These are phyloP conservation scores for Aquilaria yunnanensis DNA, from an alignment of 345 rosid species.

Conservation along the genomic window DNA sequence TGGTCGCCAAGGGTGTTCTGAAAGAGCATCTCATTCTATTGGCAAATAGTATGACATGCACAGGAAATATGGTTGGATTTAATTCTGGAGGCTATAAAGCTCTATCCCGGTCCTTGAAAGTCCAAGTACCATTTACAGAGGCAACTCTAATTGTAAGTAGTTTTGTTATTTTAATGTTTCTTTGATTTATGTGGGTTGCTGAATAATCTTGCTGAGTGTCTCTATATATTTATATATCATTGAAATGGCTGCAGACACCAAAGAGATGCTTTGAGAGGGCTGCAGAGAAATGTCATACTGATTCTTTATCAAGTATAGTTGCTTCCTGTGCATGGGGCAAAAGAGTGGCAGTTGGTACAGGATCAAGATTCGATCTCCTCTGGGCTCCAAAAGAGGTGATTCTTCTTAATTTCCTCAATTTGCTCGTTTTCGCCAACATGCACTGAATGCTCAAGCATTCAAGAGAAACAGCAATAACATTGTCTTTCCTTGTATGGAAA, in stretches of 20 bases:
- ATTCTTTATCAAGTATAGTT: slow-evolving; percentile 72
- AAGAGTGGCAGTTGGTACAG: slow-evolving; percentile 87
- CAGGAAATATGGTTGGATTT: slow-evolving; percentile 86
- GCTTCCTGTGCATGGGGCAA: slow-evolving; percentile 98
- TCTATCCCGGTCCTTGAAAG: slow-evolving; percentile 56
- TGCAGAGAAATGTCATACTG: slow-evolving; percentile 74
- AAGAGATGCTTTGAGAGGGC: slow-evolving; percentile 89
- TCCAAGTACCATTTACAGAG: slow-evolving; percentile 93
- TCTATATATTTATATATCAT: too few species aligned
- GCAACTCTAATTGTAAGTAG: slow-evolving; percentile 80
- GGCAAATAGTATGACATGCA: slow-evolving; percentile 83
- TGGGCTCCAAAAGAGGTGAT: slow-evolving; percentile 58
- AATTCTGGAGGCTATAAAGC: slow-evolving; percentile 83
- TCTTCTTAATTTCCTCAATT: not conserved
- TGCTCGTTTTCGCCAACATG: not conserved
- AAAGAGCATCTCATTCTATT: slow-evolving; percentile 87
- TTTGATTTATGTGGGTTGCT: not conserved
- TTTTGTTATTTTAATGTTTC: slow-evolving; percentile 13
- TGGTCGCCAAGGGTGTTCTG: slow-evolving; percentile 80
- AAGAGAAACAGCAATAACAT: too few species aligned
- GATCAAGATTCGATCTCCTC: slow-evolving; percentile 74
- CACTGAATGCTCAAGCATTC: slow-evolving; percentile 3
- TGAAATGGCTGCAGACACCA: slow-evolving; percentile 44
- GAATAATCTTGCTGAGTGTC: too few species aligned
- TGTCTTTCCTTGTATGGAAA: too few species aligned